These are phyloP conservation scores for Elsinoe arachidis DNA, from an alignment of 2,329 filamentous ascomycete species.

Conservation along the genomic window DNA sequence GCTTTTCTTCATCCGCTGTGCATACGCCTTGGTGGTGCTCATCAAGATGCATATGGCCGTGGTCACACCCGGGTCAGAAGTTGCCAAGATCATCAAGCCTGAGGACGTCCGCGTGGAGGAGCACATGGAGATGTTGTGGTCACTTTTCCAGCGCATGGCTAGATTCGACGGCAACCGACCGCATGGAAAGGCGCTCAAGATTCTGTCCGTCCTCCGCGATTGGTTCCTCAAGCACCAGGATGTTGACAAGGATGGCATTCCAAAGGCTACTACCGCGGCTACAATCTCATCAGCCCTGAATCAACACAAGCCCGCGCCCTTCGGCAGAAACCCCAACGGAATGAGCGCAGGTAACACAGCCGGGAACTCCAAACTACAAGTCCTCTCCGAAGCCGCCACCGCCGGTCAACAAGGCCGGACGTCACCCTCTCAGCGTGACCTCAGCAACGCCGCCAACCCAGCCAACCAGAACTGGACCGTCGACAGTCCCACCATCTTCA, in stretches of 20 bases:
- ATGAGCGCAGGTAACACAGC: not conserved
- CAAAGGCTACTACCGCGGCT: not conserved
- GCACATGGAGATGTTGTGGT: slow-evolving; percentile 20
- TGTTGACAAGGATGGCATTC: slow-evolving; percentile 13
- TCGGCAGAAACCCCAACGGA: slow-evolving; percentile 11
- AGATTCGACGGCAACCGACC: slow-evolving; percentile 34
- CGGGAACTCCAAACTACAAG: slow-evolving; percentile 12
- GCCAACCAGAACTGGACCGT: slow-evolving; percentile 14
- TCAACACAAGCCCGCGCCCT: not conserved
- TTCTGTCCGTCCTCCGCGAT: slow-evolving; percentile 37
- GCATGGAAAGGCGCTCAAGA: slow-evolving; percentile 40
- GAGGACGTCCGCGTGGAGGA: slow-evolving; percentile 21
- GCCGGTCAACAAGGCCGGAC: slow-evolving; percentile 14
- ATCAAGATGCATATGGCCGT: slow-evolving; percentile 53
- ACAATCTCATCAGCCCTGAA: not conserved
- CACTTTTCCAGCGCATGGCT: slow-evolving; percentile 31
- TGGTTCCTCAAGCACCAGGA: slow-evolving; percentile 35
- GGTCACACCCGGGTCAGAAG: slow-evolving; percentile 38
- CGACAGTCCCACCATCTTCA: slow-evolving; percentile 14
- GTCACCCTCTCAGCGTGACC: not conserved
- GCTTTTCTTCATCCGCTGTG: slow-evolving; percentile 41
- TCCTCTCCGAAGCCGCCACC: slow-evolving; percentile 17
- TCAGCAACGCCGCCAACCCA: not conserved
- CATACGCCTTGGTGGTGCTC: slow-evolving; percentile 49
- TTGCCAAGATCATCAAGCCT: slow-evolving; percentile 32